phyloP scores from a whole-genome alignment of 1,284 basidiomycete species.

The Ceratobasidium sp. region DNA sequence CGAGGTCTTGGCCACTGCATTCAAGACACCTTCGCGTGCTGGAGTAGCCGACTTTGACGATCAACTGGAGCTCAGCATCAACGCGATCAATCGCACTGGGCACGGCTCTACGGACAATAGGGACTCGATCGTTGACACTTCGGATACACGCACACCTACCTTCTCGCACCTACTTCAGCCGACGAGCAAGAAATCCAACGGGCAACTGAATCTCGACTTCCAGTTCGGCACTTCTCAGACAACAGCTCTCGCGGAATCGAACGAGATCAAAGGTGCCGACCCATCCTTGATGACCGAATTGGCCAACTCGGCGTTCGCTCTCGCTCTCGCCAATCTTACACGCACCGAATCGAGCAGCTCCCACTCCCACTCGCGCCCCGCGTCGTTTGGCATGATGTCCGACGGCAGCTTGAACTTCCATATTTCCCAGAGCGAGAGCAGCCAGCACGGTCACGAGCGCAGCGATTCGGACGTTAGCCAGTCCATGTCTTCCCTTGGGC shows the following conservation, averaged over 20 bases:
- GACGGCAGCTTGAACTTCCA: not conserved
- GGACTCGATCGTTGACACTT: not conserved
- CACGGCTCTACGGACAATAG: not conserved
- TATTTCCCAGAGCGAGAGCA: not conserved
- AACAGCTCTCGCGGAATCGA: not conserved
- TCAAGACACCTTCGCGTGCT: slow-evolving; percentile 69
- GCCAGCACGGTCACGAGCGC: slow-evolving; percentile 59
- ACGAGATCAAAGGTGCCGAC: not conserved
- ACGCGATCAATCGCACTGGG: not conserved
- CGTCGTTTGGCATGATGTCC: slow-evolving; percentile 40
- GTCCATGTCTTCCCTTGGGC: slow-evolving; percentile 74
- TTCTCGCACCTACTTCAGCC: not conserved
- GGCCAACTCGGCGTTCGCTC: not conserved
- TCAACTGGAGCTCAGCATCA: slow-evolving; percentile 32
- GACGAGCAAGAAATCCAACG: slow-evolving; percentile 64
- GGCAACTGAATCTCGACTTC: slow-evolving; percentile 76
- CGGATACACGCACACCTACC: not conserved
- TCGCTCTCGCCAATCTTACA: not conserved
- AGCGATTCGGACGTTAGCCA: slow-evolving; percentile 67
- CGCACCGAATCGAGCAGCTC: not conserved
- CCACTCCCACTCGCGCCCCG: slow-evolving; percentile 2
- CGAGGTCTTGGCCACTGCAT: slow-evolving; percentile 83
- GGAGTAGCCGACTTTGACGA: slow-evolving; percentile 13
- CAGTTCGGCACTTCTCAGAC: slow-evolving; percentile 71
- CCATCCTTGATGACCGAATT: not conserved